phyloP scores from a whole-genome alignment of 176 grass and related monocot species.

The Juncus inflexus region DNA sequence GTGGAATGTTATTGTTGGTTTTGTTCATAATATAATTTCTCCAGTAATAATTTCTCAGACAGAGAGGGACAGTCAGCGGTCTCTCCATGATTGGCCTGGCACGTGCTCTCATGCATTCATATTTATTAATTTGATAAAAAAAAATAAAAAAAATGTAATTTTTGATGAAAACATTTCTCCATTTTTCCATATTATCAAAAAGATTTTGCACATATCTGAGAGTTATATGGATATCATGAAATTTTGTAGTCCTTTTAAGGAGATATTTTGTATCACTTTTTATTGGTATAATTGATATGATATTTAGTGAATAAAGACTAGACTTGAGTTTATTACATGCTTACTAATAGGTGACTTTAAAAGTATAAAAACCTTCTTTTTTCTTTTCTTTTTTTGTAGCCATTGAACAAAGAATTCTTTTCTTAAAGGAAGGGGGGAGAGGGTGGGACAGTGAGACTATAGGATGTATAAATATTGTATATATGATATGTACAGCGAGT shows the following conservation, averaged over 20 bases:
- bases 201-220: background rate
- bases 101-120: slow-evolving; percentile 15
- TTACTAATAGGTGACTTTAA: slow-evolving; percentile 18
- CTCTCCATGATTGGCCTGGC: background rate
- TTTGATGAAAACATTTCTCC: background rate
- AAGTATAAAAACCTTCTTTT: slow-evolving; percentile 13
- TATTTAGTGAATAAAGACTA: slow-evolving; percentile 9
- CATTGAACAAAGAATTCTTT: slow-evolving; percentile 5
- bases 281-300: background rate
- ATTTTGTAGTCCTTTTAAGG: background rate
- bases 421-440: background rate
- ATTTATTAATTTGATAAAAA: background rate
- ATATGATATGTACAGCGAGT: too few species aligned
- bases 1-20: too few species aligned
- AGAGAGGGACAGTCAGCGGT: background rate
- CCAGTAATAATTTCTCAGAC: too few species aligned
- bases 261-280: background rate
- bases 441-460: background rate
- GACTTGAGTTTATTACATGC: slow-evolving; percentile 7
- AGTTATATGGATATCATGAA: background rate
- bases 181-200: background rate
- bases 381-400: too few species aligned
- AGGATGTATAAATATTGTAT: too few species aligned
- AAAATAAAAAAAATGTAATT: background rate
- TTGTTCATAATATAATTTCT: too few species aligned